Conservation (phyloP, 2,329 filamentous ascomycete genomes). For the Aspergillus niger region DNA sequence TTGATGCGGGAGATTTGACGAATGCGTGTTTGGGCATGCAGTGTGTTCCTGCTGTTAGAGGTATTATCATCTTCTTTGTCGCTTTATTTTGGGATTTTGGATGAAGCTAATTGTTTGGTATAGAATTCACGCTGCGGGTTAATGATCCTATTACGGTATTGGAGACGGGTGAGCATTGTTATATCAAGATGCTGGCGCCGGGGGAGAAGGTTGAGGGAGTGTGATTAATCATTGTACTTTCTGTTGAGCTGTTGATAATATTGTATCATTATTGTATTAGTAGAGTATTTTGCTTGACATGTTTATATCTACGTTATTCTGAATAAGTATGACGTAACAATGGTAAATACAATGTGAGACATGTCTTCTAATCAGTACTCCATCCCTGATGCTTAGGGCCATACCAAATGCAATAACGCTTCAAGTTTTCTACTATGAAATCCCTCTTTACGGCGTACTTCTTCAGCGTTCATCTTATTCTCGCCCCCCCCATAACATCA, state of each 20-base stretch:
- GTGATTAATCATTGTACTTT: background rate
- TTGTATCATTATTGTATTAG: background rate
- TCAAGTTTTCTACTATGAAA: no score
- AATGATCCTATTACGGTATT: slow-evolving; percentile 44
- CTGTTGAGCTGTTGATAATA: no score
- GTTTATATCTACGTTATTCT: no score
- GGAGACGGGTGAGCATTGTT: slow-evolving; percentile 47
- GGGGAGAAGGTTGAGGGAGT: slow-evolving; percentile 36
- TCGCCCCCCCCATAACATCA: no score
- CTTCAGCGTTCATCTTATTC: no score
- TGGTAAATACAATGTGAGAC: no score
- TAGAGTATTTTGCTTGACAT: no score
- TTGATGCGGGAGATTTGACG: slow-evolving; percentile 53
- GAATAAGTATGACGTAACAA: no score
- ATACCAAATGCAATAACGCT: no score
- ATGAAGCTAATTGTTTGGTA: background rate
- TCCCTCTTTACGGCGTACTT: no score
- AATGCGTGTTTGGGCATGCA: slow-evolving; percentile 58
- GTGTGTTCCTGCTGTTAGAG: slow-evolving; percentile 40
- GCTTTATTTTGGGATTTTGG: background rate
- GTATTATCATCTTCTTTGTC: slow-evolving; percentile 17
- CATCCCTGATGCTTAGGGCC: no score
- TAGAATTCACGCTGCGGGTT: slow-evolving; percentile 39
- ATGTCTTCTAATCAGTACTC: no score
- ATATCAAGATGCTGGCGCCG: slow-evolving; percentile 45